Conservation (phyloP, 257 asterid genomes). For the Lithospermum erythrorhizon region DNA sequence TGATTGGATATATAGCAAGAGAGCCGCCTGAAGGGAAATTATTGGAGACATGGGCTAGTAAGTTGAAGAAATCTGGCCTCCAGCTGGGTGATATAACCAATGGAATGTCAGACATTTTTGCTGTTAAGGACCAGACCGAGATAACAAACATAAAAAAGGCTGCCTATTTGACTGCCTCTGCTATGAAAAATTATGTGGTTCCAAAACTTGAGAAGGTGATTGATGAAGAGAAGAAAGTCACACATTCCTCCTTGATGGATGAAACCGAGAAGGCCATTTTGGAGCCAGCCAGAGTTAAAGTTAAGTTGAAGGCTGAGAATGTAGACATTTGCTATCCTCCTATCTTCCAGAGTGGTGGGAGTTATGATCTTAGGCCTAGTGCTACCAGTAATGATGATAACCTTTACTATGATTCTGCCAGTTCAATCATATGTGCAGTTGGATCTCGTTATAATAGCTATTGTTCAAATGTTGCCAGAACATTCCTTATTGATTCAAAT, state of each 20-base stretch:
- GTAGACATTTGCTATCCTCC: constrained; percentile 86
- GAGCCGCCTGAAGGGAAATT: constrained; percentile 9
- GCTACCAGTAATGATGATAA: constrained; percentile 55
- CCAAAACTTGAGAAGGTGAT: constrained; percentile 50
- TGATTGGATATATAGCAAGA: constrained; percentile 6
- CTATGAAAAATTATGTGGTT: constrained; percentile 54
- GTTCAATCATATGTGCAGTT: constrained; percentile 59
- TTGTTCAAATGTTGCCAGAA: constrained; percentile 69
- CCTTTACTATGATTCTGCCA: constrained; percentile 45
- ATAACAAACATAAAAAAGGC: constrained; percentile 40
- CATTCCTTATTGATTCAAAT: constrained; percentile 50
- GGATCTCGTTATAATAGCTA: constrained; percentile 69
- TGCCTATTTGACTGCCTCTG: constrained; percentile 48
- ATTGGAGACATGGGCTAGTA: constrained; percentile 6
- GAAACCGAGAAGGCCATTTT: constrained; percentile 62
- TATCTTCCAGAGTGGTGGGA: constrained; percentile 73
- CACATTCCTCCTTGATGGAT: constrained; percentile 56
- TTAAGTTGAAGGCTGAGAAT: constrained; percentile 63
- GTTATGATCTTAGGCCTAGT: constrained; percentile 58
- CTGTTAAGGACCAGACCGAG: constrained; percentile 4
- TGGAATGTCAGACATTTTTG: constrained; percentile 6
- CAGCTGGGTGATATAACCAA: constrained; percentile 7
- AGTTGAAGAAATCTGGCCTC: constrained; percentile 4
- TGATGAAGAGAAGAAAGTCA: constrained; percentile 64
- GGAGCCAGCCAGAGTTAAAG: constrained; percentile 53